Evolutionary conservation across 2,329 filamentous ascomycete genomes (phyloP).

Genomic region (Tolypocladium ovalisporum): DNA sequence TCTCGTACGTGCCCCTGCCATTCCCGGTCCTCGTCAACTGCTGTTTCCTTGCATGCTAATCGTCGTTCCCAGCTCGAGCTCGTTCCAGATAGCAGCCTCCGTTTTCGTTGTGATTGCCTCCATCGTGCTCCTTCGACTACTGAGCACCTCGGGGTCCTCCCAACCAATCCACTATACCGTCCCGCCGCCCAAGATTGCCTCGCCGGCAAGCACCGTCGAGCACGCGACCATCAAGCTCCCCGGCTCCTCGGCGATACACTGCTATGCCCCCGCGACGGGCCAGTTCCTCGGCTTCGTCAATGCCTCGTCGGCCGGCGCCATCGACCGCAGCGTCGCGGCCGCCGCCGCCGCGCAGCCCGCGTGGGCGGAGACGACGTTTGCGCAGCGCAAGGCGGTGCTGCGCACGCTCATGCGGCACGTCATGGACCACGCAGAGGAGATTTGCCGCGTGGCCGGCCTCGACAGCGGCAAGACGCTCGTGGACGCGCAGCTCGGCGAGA

Average conservation of each 20-base stretch:
- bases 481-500: conserved; percentile 88
- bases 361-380: conserved; percentile 73
- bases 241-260: conserved; percentile 61
- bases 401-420: conserved; percentile 72
- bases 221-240: conserved; percentile 52
- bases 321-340: conserved; percentile 67
- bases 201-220: conserved; percentile 46
- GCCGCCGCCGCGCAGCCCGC: conserved; percentile 62
- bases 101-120: conserved; percentile 16
- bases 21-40: background rate
- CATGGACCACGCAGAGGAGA: conserved; percentile 78
- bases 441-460: conserved; percentile 74
- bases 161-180: conserved; percentile 49
- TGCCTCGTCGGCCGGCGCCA: conserved; percentile 62
- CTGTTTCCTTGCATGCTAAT: background rate
- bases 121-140: conserved; percentile 16
- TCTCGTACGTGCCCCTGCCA: conserved; percentile 4
- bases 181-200: conserved; percentile 48
- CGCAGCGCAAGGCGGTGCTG: conserved; percentile 67
- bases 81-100: conserved; percentile 12
- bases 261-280: conserved; percentile 84
- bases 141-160: conserved; percentile 16
- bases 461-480: conserved; percentile 96
- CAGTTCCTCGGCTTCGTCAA: conserved; percentile 69
- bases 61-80: background rate